Conservation (phyloP, 148 eudicot genomes). For the Rhododendron henanense region DNA sequence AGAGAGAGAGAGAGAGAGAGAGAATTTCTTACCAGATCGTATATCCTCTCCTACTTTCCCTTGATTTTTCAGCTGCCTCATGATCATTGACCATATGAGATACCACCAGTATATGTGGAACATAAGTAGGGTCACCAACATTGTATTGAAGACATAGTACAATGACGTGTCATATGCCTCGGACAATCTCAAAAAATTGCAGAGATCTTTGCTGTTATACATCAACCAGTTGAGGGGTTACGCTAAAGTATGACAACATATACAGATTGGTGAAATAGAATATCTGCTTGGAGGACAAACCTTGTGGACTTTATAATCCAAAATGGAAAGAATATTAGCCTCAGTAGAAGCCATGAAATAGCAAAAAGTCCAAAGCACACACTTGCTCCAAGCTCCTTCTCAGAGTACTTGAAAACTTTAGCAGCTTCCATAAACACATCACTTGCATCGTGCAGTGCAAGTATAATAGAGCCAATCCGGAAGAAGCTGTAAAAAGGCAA, state of each 20-base stretch:
- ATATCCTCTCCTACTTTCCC: conserved; percentile 98
- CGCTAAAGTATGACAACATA: background rate
- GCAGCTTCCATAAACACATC: conserved; percentile 96
- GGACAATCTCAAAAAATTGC: conserved; percentile 48
- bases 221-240: conserved; percentile 6
- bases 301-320: conserved; percentile 78
- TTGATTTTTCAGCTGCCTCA: conserved; percentile 72
- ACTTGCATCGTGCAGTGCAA: conserved; percentile 94
- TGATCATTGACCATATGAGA: conserved; percentile 84
- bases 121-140: conserved; percentile 77
- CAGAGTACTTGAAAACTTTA: conserved; percentile 85
- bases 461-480: conserved; percentile 69
- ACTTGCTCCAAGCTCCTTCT: conserved; percentile 88
- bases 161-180: conserved; percentile 34
- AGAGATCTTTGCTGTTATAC: conserved; percentile 50
- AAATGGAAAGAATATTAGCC: conserved; percentile 84
- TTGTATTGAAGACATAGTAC: conserved; percentile 80
- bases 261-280: background rate
- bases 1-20: background rate
- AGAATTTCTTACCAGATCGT: conserved; percentile 62
- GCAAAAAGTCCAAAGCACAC: conserved; percentile 78
- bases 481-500: conserved; percentile 50
- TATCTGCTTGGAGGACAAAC: conserved; percentile 33
- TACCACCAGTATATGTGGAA: conserved; percentile 99
- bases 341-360: conserved; percentile 82